These are phyloP conservation scores for Wallacemonas sp. DNA, from an alignment of 208 protist species.

Conservation along the genomic window DNA sequence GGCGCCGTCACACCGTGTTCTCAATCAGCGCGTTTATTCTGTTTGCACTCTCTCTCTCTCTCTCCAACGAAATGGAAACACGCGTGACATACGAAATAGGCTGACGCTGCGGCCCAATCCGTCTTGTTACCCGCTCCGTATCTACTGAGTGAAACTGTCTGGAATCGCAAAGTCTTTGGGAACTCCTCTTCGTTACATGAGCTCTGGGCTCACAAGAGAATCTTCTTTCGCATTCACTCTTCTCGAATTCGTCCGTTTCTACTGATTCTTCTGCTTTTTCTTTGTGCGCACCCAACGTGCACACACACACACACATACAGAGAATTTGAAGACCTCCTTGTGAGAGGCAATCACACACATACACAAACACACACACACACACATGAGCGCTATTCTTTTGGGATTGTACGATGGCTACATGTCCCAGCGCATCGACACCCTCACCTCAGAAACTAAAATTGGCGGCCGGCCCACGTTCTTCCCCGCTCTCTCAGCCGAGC, in stretches of 20 bases:
- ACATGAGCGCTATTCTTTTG: conserved; percentile 35
- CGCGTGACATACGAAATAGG: too few relatives aligned
- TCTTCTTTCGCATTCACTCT: conserved; percentile 6
- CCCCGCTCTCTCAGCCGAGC: conserved; percentile 35
- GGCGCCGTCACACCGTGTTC: too few relatives aligned
- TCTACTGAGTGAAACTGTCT: too few relatives aligned
- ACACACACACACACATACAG: not conserved
- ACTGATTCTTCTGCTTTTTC: not conserved
- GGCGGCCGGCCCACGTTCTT: conserved; percentile 66
- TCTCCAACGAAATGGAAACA: too few relatives aligned
- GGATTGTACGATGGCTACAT: conserved; percentile 86
- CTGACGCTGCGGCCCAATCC: too few relatives aligned
- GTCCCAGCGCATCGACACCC: conserved; percentile 32
- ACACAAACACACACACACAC: not conserved
- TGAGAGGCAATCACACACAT: conserved; percentile 39
- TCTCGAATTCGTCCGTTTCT: conserved; percentile 3
- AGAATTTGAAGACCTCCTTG: conserved; percentile 24
- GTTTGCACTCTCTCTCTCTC: too few relatives aligned
- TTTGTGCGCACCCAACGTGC: conserved; percentile 1
- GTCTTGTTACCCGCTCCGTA: too few relatives aligned
- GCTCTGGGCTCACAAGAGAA: too few relatives aligned
- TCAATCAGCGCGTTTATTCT: too few relatives aligned
- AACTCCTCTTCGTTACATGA: too few relatives aligned
- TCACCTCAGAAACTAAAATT: conserved; percentile 78
- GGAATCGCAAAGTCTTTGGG: too few relatives aligned